Conservation (phyloP, 257 asterid species). For the Solanum bulbocastanum region DNA sequence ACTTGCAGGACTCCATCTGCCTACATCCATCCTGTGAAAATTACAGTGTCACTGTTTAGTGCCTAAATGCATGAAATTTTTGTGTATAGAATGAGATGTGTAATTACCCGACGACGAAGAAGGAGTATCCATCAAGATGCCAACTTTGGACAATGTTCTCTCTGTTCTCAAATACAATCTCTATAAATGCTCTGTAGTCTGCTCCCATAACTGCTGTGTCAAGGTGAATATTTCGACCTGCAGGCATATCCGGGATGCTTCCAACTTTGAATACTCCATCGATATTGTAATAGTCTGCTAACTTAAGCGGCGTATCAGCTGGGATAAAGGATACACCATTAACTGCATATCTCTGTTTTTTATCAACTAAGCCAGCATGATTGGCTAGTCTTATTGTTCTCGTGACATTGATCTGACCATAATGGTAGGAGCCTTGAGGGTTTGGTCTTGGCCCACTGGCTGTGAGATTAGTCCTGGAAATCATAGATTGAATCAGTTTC, state of each 20-base stretch:
- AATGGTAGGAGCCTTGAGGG: constrained; percentile 84
- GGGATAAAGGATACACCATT: constrained; percentile 53
- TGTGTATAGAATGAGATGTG: neutral
- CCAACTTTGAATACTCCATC: constrained; percentile 44
- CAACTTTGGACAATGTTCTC: constrained; percentile 42
- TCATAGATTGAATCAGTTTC: neutral
- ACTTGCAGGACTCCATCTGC: constrained; percentile 42
- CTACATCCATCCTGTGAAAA: constrained; percentile 46
- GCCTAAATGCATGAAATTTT: neutral
- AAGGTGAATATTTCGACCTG: constrained; percentile 14
- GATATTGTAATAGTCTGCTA: constrained; percentile 60
- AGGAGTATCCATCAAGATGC: constrained; percentile 74
- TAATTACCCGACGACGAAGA: constrained; percentile 62
- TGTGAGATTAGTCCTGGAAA: constrained; percentile 50
- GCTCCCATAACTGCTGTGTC: constrained; percentile 58
- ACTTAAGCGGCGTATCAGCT: constrained; percentile 64
- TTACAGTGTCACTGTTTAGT: neutral
- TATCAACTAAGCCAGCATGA: constrained; percentile 17
- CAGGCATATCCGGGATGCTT: constrained; percentile 42
- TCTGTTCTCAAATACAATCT: constrained; percentile 58
- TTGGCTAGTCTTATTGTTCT: constrained; percentile 37
- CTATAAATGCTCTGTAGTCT: constrained; percentile 44
- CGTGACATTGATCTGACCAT: constrained; percentile 40
- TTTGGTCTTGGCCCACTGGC: constrained; percentile 86
- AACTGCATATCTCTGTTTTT: constrained; percentile 48